phyloP scores from a whole-genome alignment of 768 basidiomycete species.

The Naganishia vaughanmartiniae region DNA sequence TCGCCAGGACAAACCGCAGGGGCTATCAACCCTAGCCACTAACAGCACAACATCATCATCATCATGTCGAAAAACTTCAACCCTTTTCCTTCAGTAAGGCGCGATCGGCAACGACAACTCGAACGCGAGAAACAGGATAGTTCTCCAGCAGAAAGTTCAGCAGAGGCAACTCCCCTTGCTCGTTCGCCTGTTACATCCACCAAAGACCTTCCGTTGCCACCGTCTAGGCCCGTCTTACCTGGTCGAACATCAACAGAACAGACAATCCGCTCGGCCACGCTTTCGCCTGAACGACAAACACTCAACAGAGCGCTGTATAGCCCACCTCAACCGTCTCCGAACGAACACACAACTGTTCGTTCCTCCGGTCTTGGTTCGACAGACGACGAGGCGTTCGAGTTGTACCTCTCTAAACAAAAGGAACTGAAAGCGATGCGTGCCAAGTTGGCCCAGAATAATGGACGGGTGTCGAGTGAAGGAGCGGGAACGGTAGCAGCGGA shows the following conservation, averaged over 20 bases:
- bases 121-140: not conserved
- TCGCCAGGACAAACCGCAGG: too few relatives aligned
- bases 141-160: too few relatives aligned
- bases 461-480: not conserved
- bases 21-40: not conserved
- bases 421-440: conserved; percentile 13
- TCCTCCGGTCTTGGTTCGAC: conserved; percentile 11
- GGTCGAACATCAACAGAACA: conserved; percentile 11
- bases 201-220: not conserved
- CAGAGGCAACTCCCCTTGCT: conserved; percentile 1
- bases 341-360: conserved; percentile 1
- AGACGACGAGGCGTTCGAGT: conserved; percentile 21
- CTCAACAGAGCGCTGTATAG: too few relatives aligned
- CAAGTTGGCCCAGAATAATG: not conserved
- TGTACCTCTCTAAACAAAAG: conserved; percentile 12
- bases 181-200: not conserved
- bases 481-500: conserved; percentile 3
- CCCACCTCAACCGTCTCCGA: not conserved
- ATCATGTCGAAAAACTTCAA: conserved; percentile 12
- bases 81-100: conserved; percentile 20
- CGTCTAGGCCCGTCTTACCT: not conserved
- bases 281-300: not conserved
- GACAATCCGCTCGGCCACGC: conserved; percentile 5
- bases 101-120: conserved; percentile 19
- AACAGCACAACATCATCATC: too few relatives aligned